Evolutionary conservation across 495 filamentous ascomycete genomes (phyloP).

Genomic region (Beverwykella pulmonaria): DNA sequence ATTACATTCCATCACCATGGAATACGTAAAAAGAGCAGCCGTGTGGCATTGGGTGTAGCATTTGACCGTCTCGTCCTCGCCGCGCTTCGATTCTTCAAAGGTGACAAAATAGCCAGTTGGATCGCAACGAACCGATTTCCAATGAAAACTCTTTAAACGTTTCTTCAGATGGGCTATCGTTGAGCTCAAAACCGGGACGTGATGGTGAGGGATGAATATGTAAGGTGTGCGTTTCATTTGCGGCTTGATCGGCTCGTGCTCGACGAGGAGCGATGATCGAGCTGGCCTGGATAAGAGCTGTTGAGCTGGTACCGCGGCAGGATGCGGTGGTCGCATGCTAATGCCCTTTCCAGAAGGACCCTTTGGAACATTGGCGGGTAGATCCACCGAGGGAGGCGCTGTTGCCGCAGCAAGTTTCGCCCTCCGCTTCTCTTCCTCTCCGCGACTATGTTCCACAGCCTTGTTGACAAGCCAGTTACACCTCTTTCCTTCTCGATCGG

Average conservation of each 20-base stretch:
- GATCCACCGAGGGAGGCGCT: constrained; percentile 36
- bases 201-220: constrained; percentile 84
- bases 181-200: constrained; percentile 82
- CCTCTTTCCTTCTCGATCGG: constrained; percentile 82
- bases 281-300: constrained; percentile 43
- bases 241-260: constrained; percentile 62
- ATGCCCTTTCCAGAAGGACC: constrained; percentile 73
- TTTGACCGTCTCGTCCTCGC: constrained; percentile 75
- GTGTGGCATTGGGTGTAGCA: constrained; percentile 75
- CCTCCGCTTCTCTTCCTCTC: constrained; percentile 49
- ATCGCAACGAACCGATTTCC: constrained; percentile 79
- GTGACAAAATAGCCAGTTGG: constrained; percentile 86
- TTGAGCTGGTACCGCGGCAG: constrained; percentile 32
- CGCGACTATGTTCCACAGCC: constrained; percentile 65
- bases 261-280: constrained; percentile 47
- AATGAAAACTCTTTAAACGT: constrained; percentile 74
- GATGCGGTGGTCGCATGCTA: constrained; percentile 49
- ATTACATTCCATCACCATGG: constrained; percentile 87
- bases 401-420: constrained; percentile 21
- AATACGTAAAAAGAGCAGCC: constrained; percentile 83
- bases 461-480: constrained; percentile 73
- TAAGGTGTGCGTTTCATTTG: constrained; percentile 82
- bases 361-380: constrained; percentile 78
- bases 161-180: constrained; percentile 86
- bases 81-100: constrained; percentile 74